These are phyloP conservation scores for Spatholobus suberectus DNA, from an alignment of 306 rosid genomes.

Conservation along the genomic window DNA sequence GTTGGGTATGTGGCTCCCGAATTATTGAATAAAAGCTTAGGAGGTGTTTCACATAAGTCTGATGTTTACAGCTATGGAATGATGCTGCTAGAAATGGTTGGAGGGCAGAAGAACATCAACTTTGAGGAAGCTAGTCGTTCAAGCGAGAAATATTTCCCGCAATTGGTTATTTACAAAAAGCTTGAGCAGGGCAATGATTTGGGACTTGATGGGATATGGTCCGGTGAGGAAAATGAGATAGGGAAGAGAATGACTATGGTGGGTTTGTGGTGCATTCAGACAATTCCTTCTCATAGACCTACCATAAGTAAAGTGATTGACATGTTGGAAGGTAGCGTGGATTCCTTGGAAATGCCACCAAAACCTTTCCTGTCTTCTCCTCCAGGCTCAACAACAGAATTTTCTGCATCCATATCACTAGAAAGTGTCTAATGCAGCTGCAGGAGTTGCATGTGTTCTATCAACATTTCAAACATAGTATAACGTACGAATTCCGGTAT, in stretches of 20 bases:
- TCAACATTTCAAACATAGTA: neutral
- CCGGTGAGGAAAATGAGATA: constrained; percentile 42
- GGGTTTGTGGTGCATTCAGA: constrained; percentile 65
- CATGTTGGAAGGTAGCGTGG: constrained; percentile 54
- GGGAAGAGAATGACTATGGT: constrained; percentile 60
- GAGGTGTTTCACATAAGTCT: constrained; percentile 57
- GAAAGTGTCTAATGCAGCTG: neutral
- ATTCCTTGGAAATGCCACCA: constrained; percentile 59
- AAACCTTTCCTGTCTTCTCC: constrained; percentile 54
- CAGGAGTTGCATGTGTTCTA: neutral
- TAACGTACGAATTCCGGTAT: neutral
- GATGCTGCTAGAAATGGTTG: constrained; percentile 54
- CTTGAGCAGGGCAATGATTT: constrained; percentile 40
- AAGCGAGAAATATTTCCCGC: constrained; percentile 51
- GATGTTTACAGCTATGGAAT: constrained; percentile 59
- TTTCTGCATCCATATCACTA: constrained; percentile 22
- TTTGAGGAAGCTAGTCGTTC: constrained; percentile 40
- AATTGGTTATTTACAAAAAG: constrained; percentile 51
- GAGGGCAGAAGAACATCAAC: constrained; percentile 50
- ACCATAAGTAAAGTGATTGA: constrained; percentile 60
- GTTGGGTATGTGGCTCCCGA: constrained; percentile 50
- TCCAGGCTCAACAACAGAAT: constrained; percentile 41
- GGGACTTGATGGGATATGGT: constrained; percentile 33
- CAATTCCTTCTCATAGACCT: constrained; percentile 52
- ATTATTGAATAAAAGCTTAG: constrained; percentile 50